Evolutionary conservation across 768 basidiomycete species (phyloP).

Genomic region (Dioszegia crocea): DNA sequence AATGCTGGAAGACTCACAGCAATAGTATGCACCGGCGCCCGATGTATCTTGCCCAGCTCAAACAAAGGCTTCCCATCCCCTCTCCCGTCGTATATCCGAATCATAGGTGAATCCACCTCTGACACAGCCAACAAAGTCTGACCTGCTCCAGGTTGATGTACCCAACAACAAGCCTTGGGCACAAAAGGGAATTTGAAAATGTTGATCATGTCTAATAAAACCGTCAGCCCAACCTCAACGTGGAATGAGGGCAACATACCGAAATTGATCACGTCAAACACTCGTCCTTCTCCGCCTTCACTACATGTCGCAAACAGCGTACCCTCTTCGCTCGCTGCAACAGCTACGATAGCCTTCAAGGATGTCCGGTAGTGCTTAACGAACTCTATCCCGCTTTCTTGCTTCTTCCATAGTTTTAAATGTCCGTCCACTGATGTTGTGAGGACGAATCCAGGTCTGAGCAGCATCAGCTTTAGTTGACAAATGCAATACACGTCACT

Average conservation of each 20-base stretch:
- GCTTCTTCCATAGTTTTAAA: constrained; percentile 99
- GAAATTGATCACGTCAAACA: constrained; percentile 97
- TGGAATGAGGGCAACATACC: constrained; percentile 57
- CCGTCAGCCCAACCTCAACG: not conserved
- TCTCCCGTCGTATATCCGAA: constrained; percentile 87
- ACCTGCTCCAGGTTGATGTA: constrained; percentile 81
- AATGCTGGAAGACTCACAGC: constrained; percentile 57
- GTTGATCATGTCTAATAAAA: constrained; percentile 81
- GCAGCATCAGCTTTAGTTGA: not conserved
- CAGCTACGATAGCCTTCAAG: constrained; percentile 67
- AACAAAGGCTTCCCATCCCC: constrained; percentile 75
- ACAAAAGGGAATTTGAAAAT: constrained; percentile 83
- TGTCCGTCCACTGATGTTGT: constrained; percentile 94
- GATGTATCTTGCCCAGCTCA: constrained; percentile 72
- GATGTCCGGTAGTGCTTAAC: constrained; percentile 98
- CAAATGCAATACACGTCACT: not conserved
- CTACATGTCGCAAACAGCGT: constrained; percentile 85
- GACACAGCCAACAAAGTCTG: constrained; percentile 88
- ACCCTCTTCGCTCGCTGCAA: constrained; percentile 86
- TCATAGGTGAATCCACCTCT: constrained; percentile 67
- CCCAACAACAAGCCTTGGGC: constrained; percentile 91
- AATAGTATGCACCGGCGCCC: constrained; percentile 86
- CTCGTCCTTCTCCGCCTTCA: constrained; percentile 86
- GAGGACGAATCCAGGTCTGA: constrained; percentile 84
- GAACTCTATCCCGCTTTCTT: constrained; percentile 89